Evolutionary conservation across 2,329 filamentous ascomycete genomes (phyloP).

Genomic region (Aureobasidium namibiae): DNA sequence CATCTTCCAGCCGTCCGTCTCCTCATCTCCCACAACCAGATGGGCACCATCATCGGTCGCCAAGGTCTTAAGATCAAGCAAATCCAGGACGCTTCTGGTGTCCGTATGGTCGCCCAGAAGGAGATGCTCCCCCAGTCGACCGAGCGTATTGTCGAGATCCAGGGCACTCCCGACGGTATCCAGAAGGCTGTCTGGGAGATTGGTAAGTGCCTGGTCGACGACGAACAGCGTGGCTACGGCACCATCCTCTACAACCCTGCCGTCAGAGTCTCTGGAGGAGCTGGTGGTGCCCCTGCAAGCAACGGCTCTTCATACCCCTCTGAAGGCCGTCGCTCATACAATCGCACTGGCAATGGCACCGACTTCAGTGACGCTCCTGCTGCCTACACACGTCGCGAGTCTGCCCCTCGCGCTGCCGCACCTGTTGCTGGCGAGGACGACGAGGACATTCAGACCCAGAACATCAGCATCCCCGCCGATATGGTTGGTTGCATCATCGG

Average conservation of each 20-base stretch:
- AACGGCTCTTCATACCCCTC: constrained; percentile 50
- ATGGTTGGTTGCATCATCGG: constrained; percentile 99
- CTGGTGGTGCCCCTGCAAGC: constrained; percentile 45
- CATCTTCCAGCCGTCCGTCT: constrained; percentile 72
- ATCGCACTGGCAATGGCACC: constrained; percentile 89
- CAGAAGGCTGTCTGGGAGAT: constrained; percentile 98
- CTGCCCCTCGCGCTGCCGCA: constrained; percentile 64
- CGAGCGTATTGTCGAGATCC: constrained; percentile 93
- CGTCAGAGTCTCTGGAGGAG: constrained; percentile 68
- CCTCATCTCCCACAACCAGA: constrained; percentile 98
- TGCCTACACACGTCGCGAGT: constrained; percentile 65
- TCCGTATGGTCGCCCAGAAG: constrained; percentile 98
- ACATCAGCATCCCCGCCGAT: constrained; percentile 98
- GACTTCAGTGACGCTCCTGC: constrained; percentile 83
- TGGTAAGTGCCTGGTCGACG: constrained; percentile 94
- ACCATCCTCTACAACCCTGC: constrained; percentile 97
- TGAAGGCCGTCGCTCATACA: constrained; percentile 42
- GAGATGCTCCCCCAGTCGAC: constrained; percentile 99
- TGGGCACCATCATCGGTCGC: constrained; percentile 97
- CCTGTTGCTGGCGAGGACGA: constrained; percentile 92
- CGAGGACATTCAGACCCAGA: constrained; percentile 96
- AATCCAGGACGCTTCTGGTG: constrained; percentile 92
- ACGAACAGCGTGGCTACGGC: constrained; percentile 93
- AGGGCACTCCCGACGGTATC: constrained; percentile 89
- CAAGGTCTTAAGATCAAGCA: constrained; percentile 98